phyloP scores from a whole-genome alignment of 2,329 filamentous ascomycete species.

The Sarocladium oryzae region DNA sequence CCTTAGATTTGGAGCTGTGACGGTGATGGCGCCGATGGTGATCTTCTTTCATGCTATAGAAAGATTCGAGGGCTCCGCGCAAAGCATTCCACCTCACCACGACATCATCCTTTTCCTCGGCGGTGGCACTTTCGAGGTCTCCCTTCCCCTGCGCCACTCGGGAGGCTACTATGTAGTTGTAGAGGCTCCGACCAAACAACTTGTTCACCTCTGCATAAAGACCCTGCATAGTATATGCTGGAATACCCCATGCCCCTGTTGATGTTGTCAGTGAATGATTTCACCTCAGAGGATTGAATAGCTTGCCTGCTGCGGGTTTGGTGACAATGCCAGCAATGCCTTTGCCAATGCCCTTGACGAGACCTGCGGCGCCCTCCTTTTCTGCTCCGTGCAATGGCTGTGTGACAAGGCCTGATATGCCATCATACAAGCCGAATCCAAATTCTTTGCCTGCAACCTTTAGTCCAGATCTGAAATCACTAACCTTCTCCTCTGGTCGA shows the following conservation, averaged over 20 bases:
- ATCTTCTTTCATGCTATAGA: constrained; percentile 44
- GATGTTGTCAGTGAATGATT: neutral
- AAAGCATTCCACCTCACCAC: constrained; percentile 58
- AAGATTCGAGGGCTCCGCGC: constrained; percentile 53
- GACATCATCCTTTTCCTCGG: constrained; percentile 57
- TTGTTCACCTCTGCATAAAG: constrained; percentile 72
- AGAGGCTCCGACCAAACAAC: constrained; percentile 60
- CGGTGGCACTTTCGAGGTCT: constrained; percentile 49
- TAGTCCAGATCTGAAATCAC: constrained; percentile 67
- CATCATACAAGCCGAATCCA: constrained; percentile 71
- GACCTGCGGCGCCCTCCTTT: constrained; percentile 46
- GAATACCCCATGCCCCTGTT: constrained; percentile 59
- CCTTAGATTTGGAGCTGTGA: constrained; percentile 6
- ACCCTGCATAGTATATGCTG: constrained; percentile 78
- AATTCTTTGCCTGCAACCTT: constrained; percentile 74
- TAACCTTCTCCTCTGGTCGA: constrained; percentile 71
- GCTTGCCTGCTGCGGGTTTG: constrained; percentile 71
- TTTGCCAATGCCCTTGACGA: constrained; percentile 74
- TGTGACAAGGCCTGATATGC: constrained; percentile 71
- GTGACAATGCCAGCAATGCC: constrained; percentile 75
- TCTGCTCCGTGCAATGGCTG: constrained; percentile 61
- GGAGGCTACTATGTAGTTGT: constrained; percentile 75
- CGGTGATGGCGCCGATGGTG: constrained; percentile 1
- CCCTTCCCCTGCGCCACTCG: constrained; percentile 69
- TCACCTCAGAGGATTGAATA: neutral